Conservation (phyloP, 1,284 basidiomycete species). For the Sporisorium exsertum region DNA sequence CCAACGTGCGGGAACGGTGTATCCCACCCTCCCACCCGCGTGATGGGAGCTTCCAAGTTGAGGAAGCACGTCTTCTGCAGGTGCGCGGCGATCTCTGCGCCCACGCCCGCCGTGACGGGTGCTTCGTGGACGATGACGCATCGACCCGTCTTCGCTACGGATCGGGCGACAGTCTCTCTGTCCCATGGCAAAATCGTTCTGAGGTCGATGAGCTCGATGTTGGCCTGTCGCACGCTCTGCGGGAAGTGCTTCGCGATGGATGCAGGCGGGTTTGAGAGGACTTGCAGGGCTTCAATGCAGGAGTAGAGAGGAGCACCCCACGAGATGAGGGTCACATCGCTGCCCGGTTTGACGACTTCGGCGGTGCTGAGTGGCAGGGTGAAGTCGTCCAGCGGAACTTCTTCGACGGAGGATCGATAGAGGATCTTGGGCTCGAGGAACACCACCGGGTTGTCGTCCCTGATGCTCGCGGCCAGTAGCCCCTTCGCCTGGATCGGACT, state of each 20-base stretch:
- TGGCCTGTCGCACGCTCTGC: slow-evolving; percentile 76
- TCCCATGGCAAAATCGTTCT: slow-evolving; percentile 92
- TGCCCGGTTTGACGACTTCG: slow-evolving; percentile 80
- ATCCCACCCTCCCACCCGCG: slow-evolving; percentile 54
- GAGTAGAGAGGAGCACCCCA: slow-evolving; percentile 94
- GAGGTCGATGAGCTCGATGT: slow-evolving; percentile 89
- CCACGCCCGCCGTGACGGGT: slow-evolving; percentile 58
- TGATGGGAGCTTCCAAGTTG: slow-evolving; percentile 55
- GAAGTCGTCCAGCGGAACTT: slow-evolving; percentile 89
- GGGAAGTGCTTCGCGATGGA: slow-evolving; percentile 80
- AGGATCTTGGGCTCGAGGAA: slow-evolving; percentile 95
- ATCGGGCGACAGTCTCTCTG: slow-evolving; percentile 72
- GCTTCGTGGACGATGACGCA: slow-evolving; percentile 65
- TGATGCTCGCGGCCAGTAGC: slow-evolving; percentile 82
- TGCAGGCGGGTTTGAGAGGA: slow-evolving; percentile 78
- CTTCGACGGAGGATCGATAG: slow-evolving; percentile 88
- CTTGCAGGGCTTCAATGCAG: slow-evolving; percentile 81
- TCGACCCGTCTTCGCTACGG: slow-evolving; percentile 59
- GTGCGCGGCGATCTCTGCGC: slow-evolving; percentile 59
- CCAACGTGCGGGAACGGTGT: slow-evolving; percentile 61
- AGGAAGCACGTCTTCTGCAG: slow-evolving; percentile 61
- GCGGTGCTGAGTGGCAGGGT: slow-evolving; percentile 82
- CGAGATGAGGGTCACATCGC: slow-evolving; percentile 85
- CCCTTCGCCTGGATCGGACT: slow-evolving; percentile 96
- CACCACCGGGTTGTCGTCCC: slow-evolving; percentile 91